Evolutionary conservation across 1,139 yeast genomes (phyloP).

Genomic region (Protomyces lactucae-debilis): DNA sequence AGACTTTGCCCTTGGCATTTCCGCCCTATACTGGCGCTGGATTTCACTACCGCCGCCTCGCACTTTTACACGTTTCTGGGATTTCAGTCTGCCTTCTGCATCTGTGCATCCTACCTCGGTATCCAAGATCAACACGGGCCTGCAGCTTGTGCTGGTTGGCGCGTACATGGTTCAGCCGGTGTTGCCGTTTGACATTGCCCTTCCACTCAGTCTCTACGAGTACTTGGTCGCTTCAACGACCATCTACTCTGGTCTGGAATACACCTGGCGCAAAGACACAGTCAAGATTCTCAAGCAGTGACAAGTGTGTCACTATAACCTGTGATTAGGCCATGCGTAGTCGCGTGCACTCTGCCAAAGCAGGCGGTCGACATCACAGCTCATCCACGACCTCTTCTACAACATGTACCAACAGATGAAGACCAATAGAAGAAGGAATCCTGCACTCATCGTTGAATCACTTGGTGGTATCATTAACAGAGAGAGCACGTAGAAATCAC

Average conservation of each 20-base stretch:
- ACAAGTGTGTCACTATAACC: too few relatives aligned
- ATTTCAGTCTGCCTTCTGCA: slow-evolving; percentile 74
- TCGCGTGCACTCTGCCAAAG: too few relatives aligned
- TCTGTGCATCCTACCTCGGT: slow-evolving; percentile 83
- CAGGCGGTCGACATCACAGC: too few relatives aligned
- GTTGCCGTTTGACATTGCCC: not conserved
- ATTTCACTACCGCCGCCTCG: slow-evolving; percentile 70
- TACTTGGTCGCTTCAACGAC: slow-evolving; percentile 73
- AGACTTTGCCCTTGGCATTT: slow-evolving; percentile 68
- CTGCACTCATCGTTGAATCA: too few relatives aligned
- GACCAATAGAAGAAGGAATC: too few relatives aligned
- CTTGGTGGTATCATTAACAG: too few relatives aligned
- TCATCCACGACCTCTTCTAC: too few relatives aligned
- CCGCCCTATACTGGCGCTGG: slow-evolving; percentile 71
- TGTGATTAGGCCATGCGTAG: too few relatives aligned
- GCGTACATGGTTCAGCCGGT: slow-evolving; percentile 14
- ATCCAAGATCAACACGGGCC: slow-evolving; percentile 73
- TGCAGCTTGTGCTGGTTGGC: slow-evolving; percentile 89
- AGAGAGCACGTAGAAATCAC: too few relatives aligned
- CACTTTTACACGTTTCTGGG: slow-evolving; percentile 67
- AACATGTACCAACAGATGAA: too few relatives aligned
- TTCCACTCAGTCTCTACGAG: slow-evolving; percentile 41
- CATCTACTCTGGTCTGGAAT: slow-evolving; percentile 69
- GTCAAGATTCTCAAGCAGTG: slow-evolving; percentile 46
- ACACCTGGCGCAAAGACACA: slow-evolving; percentile 63